A percentile compares a stretch with the other conserved stretches of the same genome.
Conservation (phyloP, 163 green algal genomes). For the Chlamydomonas reinhardtii region DNA sequence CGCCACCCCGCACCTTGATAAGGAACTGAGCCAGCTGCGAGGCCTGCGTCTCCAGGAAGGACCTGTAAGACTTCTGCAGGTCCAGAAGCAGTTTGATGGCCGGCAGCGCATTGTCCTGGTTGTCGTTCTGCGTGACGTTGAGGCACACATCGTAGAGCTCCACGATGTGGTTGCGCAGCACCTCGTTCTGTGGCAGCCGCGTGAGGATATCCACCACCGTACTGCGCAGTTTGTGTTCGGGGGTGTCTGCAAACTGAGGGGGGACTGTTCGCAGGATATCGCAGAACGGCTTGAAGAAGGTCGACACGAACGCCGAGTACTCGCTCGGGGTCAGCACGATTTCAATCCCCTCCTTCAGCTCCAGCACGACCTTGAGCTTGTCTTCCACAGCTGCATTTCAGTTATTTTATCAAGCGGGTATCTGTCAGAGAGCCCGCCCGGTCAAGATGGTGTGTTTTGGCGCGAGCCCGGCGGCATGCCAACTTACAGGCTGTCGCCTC, state of each 20-base stretch:
- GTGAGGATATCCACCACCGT: constrained; percentile 80
- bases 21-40: constrained; percentile 82
- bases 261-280: constrained; percentile 75
- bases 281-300: constrained; percentile 75
- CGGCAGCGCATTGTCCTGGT: constrained; percentile 93
- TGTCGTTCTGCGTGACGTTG: constrained; percentile 79
- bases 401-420: too few relatives aligned
- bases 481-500: not conserved
- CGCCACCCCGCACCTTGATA: constrained; percentile 66
- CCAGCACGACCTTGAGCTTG: constrained; percentile 60
- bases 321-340: constrained; percentile 75
- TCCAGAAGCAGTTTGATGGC: constrained; percentile 91
- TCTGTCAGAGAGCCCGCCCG: not conserved
- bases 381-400: constrained; percentile 46
- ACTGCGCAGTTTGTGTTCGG: constrained; percentile 80
- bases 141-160: constrained; percentile 79
- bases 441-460: constrained; percentile 15
- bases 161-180: constrained; percentile 68
- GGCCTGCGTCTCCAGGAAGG: constrained; percentile 64
- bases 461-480: not conserved
- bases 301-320: constrained; percentile 76
- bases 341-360: constrained; percentile 84
- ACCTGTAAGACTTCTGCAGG: constrained; percentile 90
- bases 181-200: constrained; percentile 80
- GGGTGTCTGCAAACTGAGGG: constrained; percentile 66